Base-by-base conservation (phyloP, 331 rosid species). In the Cucumis variabilis region DNA sequence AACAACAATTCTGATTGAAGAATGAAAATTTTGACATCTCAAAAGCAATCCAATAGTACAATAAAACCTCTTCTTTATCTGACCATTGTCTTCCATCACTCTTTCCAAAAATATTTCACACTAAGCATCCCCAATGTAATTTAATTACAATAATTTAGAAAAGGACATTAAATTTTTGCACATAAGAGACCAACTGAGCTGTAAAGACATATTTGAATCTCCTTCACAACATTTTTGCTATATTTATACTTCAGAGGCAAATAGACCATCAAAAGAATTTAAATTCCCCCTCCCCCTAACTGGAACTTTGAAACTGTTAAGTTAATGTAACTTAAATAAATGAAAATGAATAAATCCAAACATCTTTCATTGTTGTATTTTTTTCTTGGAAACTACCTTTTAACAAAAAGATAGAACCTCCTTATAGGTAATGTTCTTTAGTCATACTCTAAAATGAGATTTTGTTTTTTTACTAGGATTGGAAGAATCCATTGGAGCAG, bases 311-410 rank as follows among this genome's bases (percentile, higher is more conserved):
- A 48, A 48, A 50, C 25, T 78, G 14, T 6, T 51, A 23, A 44
- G 13, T 44, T 46, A 46, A 23, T 77, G 1, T 73, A 17, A 73
- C 12, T 73, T 7, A 24, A 24, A 24, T 13, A n/a, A n/a, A 14
- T 33, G 37, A 33, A 33, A 33, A 33, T 50, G 13, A 24, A 50
- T 50, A n/a, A 44, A 76, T 7, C 37, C 21, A 19, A 77, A n/a
- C 50, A 51, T 27, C 63, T 27, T 41, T 44, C 77, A n/a, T 72
- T 74, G 16, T 55, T 53, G 37, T 37, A 11, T 33, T 48, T 48
- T 63, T 83, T 24, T 67, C 24, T 62, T 62, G 37, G 16, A 33
- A 71, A 84, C 88, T 58, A 63, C 21, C 78, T 10, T 81, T 9
- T 87, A 10, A 10, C 63, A 86, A 20, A 77, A 51, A 30, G 37